Conservation (phyloP, 176 grass and related monocot species). For the Carex myosuroides region DNA sequence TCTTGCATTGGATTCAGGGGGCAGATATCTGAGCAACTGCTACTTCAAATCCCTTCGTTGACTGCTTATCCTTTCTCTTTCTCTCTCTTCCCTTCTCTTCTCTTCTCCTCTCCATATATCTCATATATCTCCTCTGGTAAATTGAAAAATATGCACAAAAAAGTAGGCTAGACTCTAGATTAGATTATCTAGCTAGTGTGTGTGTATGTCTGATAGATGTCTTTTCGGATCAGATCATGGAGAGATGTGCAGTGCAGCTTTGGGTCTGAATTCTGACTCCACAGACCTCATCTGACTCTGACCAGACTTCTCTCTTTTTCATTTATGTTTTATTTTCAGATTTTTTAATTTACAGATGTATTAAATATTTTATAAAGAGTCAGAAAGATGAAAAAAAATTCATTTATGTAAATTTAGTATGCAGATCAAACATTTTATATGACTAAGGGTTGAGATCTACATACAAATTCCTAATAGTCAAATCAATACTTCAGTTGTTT, state of each 20-base stretch:
- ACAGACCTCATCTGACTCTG: neutral
- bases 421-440: too few species aligned
- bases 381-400: too few species aligned
- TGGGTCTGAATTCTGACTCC: neutral
- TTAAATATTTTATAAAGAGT: too few species aligned
- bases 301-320: neutral
- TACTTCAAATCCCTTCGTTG: neutral
- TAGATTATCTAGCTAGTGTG: neutral
- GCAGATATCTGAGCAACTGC: neutral
- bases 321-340: neutral
- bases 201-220: neutral
- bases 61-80: neutral
- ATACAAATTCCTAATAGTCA: too few species aligned
- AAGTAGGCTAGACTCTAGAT: too few species aligned
- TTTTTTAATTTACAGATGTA: too few species aligned
- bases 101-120: neutral
- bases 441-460: too few species aligned
- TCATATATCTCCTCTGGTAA: neutral
- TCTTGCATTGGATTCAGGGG: slow-evolving; percentile 13
- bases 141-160: neutral
- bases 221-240: slow-evolving; percentile 12
- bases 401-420: too few species aligned
- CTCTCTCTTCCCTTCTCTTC: neutral
- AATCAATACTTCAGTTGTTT: too few species aligned
- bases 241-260: slow-evolving; percentile 15